Conservation (phyloP, 164 flowering plant species). For the Santalum album region DNA sequence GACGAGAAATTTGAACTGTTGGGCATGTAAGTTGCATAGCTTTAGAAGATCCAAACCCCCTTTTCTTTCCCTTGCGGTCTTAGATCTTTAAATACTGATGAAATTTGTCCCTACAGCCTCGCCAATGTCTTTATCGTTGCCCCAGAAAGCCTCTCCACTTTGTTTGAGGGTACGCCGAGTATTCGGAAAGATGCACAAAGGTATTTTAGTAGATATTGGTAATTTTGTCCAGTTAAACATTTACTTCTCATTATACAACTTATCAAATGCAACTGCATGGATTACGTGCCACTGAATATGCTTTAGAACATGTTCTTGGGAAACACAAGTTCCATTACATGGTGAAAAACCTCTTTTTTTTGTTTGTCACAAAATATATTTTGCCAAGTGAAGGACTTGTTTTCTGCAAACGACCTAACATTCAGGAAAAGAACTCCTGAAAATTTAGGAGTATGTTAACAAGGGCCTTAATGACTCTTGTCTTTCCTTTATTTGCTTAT, state of each 20-base stretch:
- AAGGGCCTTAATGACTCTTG: no score
- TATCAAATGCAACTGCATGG: background rate
- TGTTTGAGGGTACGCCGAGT: slow-evolving; percentile 93
- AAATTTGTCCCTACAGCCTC: slow-evolving; percentile 43
- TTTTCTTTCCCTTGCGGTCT: background rate
- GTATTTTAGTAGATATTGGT: slow-evolving; percentile 26
- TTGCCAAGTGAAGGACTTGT: no score
- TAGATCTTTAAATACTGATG: background rate
- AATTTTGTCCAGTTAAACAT: background rate
- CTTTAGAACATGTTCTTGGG: background rate
- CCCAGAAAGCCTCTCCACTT: slow-evolving; percentile 83
- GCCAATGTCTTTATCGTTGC: slow-evolving; percentile 98
- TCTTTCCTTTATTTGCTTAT: no score
- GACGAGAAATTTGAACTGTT: slow-evolving; percentile 90
- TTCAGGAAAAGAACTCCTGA: no score
- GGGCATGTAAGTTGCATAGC: slow-evolving; percentile 74
- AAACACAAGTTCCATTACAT: no score
- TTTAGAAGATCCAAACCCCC: background rate
- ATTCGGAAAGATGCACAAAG: slow-evolving; percentile 91
- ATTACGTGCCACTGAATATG: background rate
- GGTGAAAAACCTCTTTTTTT: no score
- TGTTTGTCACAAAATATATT: no score
- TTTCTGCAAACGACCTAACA: no score
- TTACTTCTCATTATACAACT: background rate
- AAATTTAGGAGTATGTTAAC: no score